These are phyloP conservation scores for Moniliella sp. DNA, from an alignment of 1,284 basidiomycete genomes.

Conservation along the genomic window DNA sequence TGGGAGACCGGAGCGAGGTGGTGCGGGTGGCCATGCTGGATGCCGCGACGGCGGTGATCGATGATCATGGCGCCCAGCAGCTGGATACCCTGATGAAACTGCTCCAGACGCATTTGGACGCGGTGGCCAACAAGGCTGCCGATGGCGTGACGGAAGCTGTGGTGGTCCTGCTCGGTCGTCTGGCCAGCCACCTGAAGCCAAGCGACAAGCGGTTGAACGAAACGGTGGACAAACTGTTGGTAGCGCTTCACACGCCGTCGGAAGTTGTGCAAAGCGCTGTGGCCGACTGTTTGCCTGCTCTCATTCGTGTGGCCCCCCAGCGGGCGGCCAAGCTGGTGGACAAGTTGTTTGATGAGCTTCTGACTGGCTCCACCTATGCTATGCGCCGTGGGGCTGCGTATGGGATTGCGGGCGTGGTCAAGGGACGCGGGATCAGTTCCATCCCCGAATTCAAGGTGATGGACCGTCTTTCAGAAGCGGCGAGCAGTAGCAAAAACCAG, in stretches of 20 bases:
- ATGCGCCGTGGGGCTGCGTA: slow-evolving; percentile 82
- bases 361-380: slow-evolving; percentile 52
- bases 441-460: slow-evolving; percentile 69
- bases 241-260: slow-evolving; percentile 75
- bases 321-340: slow-evolving; percentile 42
- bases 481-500: slow-evolving; percentile 74
- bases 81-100: slow-evolving; percentile 57
- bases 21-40: slow-evolving; percentile 70
- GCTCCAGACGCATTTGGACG: slow-evolving; percentile 60
- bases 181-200: slow-evolving; percentile 64
- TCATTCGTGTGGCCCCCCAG: slow-evolving; percentile 51
- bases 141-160: slow-evolving; percentile 61
- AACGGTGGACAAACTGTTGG: slow-evolving; percentile 70
- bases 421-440: slow-evolving; percentile 62
- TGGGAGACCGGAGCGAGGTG: slow-evolving; percentile 63
- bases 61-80: slow-evolving; percentile 54
- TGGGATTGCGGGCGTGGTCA: slow-evolving; percentile 78
- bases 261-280: slow-evolving; percentile 93
- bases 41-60: slow-evolving; percentile 62
- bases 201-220: slow-evolving; percentile 33
- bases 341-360: slow-evolving; percentile 47
- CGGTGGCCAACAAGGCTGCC: slow-evolving; percentile 15
- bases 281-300: slow-evolving; percentile 63
- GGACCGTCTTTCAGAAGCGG: slow-evolving; percentile 49
- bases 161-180: slow-evolving; percentile 77